Percentiles rank a stretch among this genome's conserved stretches.
Evolutionary conservation across 2,329 filamentous ascomycete genomes (phyloP).

Genomic region (Aspergillus sp.): DNA sequence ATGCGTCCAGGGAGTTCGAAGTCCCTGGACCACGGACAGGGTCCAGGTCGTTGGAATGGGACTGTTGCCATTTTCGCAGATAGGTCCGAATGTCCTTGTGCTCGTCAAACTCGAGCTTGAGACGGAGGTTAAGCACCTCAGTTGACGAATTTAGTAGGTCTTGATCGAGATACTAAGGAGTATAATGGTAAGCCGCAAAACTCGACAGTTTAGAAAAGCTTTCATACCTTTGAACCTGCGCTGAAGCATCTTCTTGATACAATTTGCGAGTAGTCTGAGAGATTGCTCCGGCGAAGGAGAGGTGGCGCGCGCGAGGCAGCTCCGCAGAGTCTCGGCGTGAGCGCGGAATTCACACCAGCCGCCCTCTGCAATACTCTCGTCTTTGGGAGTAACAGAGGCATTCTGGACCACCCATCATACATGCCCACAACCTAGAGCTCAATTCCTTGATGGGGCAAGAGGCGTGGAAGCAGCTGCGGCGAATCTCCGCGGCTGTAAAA

Average conservation of each 20-base stretch:
- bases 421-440: conserved; percentile 7
- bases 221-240: conserved; percentile 7
- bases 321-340: conserved; percentile 1
- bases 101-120: conserved; percentile 37
- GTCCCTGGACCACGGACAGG: conserved; percentile 30
- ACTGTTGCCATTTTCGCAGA: conserved; percentile 42
- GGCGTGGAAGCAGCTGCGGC: neutral
- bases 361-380: conserved; percentile 14
- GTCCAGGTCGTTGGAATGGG: conserved; percentile 31
- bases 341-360: conserved; percentile 5
- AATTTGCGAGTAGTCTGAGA: neutral
- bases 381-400: conserved; percentile 27
- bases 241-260: conserved; percentile 1
- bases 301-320: conserved; percentile 3
- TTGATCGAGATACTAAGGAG: neutral
- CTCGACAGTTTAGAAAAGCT: neutral
- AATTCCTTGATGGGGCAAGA: neutral
- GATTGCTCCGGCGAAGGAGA: neutral
- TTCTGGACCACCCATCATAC: conserved; percentile 18
- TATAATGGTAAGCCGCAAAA: neutral
- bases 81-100: conserved; percentile 45
- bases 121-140: conserved; percentile 30
- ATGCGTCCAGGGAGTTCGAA: conserved; percentile 12
- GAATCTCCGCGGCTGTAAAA: conserved; percentile 6
- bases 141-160: conserved; percentile 11